Conservation (phyloP, 2,329 filamentous ascomycete species). For the Elsinoe perseae region DNA sequence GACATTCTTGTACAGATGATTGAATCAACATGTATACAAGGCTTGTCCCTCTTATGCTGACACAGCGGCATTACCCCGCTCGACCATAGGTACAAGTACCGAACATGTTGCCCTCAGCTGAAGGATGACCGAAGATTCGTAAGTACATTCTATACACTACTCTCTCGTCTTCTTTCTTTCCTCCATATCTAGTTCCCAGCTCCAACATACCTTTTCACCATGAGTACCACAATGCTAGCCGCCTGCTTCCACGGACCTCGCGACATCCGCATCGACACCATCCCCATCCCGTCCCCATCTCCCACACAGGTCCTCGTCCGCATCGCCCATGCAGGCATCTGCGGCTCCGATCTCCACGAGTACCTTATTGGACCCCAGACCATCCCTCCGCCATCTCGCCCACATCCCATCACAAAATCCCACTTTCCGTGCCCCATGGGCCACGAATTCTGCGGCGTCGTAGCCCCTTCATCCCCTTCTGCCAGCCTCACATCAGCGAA, state of each 20-base stretch:
- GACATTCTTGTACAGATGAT: too few species aligned
- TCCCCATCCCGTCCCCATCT: slow-evolving; percentile 21
- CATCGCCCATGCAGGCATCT: slow-evolving; percentile 25
- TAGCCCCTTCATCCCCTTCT: slow-evolving; percentile 13
- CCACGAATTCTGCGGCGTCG: slow-evolving; percentile 24
- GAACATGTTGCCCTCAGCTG: background rate
- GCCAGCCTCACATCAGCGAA: slow-evolving; percentile 12
- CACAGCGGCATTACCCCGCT: background rate
- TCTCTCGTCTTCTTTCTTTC: background rate
- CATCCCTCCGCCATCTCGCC: slow-evolving; percentile 16
- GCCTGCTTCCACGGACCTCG: slow-evolving; percentile 23
- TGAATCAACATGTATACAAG: background rate
- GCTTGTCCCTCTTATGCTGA: background rate
- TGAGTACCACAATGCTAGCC: slow-evolving; percentile 22
- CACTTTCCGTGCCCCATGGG: slow-evolving; percentile 18
- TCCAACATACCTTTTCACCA: background rate
- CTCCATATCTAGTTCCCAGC: background rate
- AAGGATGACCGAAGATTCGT: background rate
- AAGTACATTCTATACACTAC: too few species aligned
- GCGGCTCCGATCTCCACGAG: slow-evolving; percentile 24
- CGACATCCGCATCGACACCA: slow-evolving; percentile 25
- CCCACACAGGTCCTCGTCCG: slow-evolving; percentile 22
- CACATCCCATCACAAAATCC: slow-evolving; percentile 19
- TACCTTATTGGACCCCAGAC: slow-evolving; percentile 22
- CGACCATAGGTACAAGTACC: background rate